These are phyloP conservation scores for Podosphaera fusca DNA, from an alignment of 2,329 filamentous ascomycete species.

Conservation along the genomic window DNA sequence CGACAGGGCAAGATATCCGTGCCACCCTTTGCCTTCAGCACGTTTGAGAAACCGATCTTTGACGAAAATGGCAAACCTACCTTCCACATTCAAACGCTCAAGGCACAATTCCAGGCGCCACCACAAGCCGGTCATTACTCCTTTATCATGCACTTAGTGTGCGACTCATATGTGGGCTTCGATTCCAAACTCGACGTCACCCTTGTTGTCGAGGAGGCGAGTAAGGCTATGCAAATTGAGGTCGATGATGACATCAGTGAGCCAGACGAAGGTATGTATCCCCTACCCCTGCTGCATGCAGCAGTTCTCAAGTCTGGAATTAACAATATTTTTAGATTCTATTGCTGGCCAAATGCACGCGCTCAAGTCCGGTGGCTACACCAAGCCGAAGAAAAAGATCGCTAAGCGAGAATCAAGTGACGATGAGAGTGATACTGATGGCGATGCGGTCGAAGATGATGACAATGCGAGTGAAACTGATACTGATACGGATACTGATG, in stretches of 20 bases:
- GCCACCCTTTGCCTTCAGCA: slow-evolving; percentile 82
- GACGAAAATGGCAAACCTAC: slow-evolving; percentile 64
- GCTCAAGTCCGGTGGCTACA: slow-evolving; percentile 43
- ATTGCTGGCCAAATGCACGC: slow-evolving; percentile 78
- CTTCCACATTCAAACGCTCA: slow-evolving; percentile 85
- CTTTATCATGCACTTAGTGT: slow-evolving; percentile 82
- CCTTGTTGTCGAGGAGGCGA: slow-evolving; percentile 69
- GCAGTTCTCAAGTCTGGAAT: neutral
- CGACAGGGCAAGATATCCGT: slow-evolving; percentile 94
- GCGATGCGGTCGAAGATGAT: slow-evolving; percentile 24
- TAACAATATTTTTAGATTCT: slow-evolving; percentile 35
- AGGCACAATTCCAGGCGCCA: slow-evolving; percentile 90
- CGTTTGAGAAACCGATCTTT: slow-evolving; percentile 76
- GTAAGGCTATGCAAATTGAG: slow-evolving; percentile 56
- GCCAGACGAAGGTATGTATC: slow-evolving; percentile 72
- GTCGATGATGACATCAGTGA: slow-evolving; percentile 93
- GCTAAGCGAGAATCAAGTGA: slow-evolving; percentile 31
- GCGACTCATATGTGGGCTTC: slow-evolving; percentile 86
- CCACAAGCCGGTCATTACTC: slow-evolving; percentile 82
- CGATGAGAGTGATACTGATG: slow-evolving; percentile 68
- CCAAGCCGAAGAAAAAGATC: slow-evolving; percentile 30
- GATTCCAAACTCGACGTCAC: slow-evolving; percentile 83
- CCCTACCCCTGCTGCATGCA: too few relatives aligned
- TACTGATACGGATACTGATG: slow-evolving; percentile 40
- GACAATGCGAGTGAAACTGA: slow-evolving; percentile 45